Evolutionary conservation across 768 basidiomycete genomes (phyloP), one percentile per base, ranked within the genome.

Genomic region (Lentinula edodes): DNA sequence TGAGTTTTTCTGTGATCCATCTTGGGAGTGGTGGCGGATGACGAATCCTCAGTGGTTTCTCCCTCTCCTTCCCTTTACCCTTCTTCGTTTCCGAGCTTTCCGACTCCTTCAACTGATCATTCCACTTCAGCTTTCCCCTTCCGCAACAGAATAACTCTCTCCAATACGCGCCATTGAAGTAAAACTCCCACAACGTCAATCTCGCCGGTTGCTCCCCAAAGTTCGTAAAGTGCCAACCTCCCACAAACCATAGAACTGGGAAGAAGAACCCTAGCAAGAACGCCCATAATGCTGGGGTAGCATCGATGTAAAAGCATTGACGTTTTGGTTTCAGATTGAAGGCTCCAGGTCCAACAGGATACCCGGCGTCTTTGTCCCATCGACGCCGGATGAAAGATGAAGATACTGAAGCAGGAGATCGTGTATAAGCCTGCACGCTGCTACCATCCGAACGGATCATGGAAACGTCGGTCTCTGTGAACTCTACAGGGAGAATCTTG

Each of bases 181-280:
- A 83, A 69, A 76, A 80, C 65, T 81, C 80, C 78, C 74, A 80
- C 60, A 80, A 69, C 34, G 74, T 76, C 46, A 75, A 69, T 61
- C 72, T 72, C 8, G 77, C 74, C n/a, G 78, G 79, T 64, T 77
- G 73, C 64, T 81, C 80, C 7, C 81, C 80, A 48, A 74, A 71
- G 64, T 76, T 68, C 7, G 80, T 81, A 60, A 85, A 74, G 61
- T 88, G 81, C 89, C 89, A 91, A 4, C 89, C 89, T 0, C 89
- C 89, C 13, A 90, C 77, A 50, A 91, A 78, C 89, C 89, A 91
- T 57, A 89, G 80, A 71, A 87, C 83, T 0, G 89, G 89, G 51
- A 81, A 86, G 52, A 89, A 61, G 66, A 91, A 91, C 3, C 89
- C 89, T 0, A 86, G 61, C 86, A 87, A 90, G 73, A 91, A 91